Base-by-base conservation (phyloP, 176 grass and related monocot species). In the Cenchrus purpureus region DNA sequence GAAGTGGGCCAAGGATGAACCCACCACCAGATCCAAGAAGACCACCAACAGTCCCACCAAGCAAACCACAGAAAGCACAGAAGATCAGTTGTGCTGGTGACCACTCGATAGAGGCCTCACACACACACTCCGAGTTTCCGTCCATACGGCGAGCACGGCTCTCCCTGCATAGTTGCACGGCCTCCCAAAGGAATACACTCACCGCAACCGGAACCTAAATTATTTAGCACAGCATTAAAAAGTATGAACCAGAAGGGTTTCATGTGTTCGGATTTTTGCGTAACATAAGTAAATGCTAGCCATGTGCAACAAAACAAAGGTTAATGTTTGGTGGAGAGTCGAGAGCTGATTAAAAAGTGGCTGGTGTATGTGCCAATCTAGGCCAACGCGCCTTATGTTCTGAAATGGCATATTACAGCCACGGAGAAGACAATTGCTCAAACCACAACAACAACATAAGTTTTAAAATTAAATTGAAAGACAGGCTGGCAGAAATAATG, bases 1-100 rank as follows among this genome's bases (percentile, higher is more conserved):
- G 94, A 66, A 99, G 97, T 15, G 97, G 97, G 16, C 97, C 97
- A 0, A 99, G 97, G 61, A 99, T 94, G 76, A 99, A 99, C 11
- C 97, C 97, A 0, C 97, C 97, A 3, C 97, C 97, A 32, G 97
- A 99, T 55, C 94, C 97, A 4, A 99, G 88, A 74, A 99, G 90
- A 13, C 97, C 97, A 20, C 97, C 97, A 19, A 97, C 97, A 11
- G 92, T 97, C 1, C 97, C 97, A 6, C 97, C 97, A 4, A 99
- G 82, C n/a, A 99, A 70, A 45, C 97, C 90, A 20, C 94, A 94
- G 6, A 94, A 89, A 43, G 97, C 92, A 32, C 97, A 99, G 72
- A 99, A 90, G 73, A 99, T 70, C 64, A 99, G 79, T 79, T 99
- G 97, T 72, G 76, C 73, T 16, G 62, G 84, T n/a, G 90, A 92